Evolutionary conservation across 768 basidiomycete genomes (phyloP), one percentile per base, ranked within the genome.

Genomic region (Termitomyces eurrhizus): DNA sequence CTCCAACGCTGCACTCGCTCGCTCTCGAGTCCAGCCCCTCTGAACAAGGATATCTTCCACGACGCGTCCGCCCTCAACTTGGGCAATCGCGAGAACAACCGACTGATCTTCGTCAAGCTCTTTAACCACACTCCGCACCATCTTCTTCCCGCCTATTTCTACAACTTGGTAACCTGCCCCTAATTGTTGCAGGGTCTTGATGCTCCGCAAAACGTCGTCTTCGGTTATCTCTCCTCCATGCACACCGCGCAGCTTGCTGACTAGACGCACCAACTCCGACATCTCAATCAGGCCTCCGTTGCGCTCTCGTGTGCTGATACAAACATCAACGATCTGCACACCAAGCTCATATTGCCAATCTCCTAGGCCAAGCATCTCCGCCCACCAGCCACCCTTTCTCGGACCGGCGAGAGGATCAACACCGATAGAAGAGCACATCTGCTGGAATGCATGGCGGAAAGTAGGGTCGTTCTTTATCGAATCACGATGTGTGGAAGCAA

Each of bases 331-430:
- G 62, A 96, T 90, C 76, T 96, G 96, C 42, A 98, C 93, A 11
- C 94, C 93, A 7, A 98, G 83, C 68, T 97, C 95, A 70, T 93
- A 91, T 67, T 95, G 90, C 93, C 95, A 98, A 70, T 98, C 97
- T 16, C 93, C 88, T 57, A 97, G 74, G 8, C 88, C 89, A 39
- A 95, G 82, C 68, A 94, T 77, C 70, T 95, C 94, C 2, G 89
- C 88, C 93, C 94, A 97, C 86, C 92, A 92, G 2, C 93, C 93
- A 41, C 91, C 92, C 67, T 86, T 86, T 45, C 89, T 77, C 0
- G 92, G 90, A 0, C 93, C 93, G 2, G 92, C 89, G 24, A 98
- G 83, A 2, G 96, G 95, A 71, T 98, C 97, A 26, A 99, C 93
- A 36, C 94, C 94, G 58, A 99, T 92, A 16, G 89, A 87, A 2